These are phyloP conservation scores for Pyrus bretschneideri DNA, from an alignment of 306 rosid genomes.

Conservation along the genomic window DNA sequence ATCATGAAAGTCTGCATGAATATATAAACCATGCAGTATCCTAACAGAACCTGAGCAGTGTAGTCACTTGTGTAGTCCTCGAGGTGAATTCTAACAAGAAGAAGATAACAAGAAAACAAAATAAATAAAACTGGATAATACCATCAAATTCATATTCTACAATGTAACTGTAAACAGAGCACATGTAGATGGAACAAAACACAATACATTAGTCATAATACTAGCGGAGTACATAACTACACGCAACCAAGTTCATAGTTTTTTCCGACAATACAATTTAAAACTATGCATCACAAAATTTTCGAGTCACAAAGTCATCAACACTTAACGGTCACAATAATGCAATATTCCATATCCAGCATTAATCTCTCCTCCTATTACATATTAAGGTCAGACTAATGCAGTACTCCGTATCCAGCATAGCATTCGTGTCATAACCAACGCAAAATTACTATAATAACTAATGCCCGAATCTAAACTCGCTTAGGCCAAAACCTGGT, in stretches of 20 bases:
- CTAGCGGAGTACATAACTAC: not conserved
- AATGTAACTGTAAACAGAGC: not conserved
- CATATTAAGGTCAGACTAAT: not conserved
- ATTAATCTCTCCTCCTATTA: not conserved
- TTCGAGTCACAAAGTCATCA: not conserved
- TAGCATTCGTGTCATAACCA: not conserved
- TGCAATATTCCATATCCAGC: too few relatives aligned
- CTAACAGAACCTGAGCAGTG: slow-evolving; percentile 93
- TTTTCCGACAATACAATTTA: too few relatives aligned
- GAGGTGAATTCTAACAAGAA: slow-evolving; percentile 69
- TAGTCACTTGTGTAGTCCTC: slow-evolving; percentile 97
- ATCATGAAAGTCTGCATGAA: slow-evolving; percentile 99
- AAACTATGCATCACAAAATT: not conserved
- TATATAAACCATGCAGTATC: slow-evolving; percentile 88
- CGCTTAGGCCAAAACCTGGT: not conserved
- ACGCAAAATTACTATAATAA: not conserved
- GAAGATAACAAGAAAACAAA: not conserved
- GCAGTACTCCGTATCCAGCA: not conserved
- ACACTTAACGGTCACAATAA: not conserved
- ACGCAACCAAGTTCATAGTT: not conserved
- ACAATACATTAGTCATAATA: not conserved
- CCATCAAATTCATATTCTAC: slow-evolving; percentile 9
- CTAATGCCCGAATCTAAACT: not conserved
- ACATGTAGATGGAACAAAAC: not conserved
- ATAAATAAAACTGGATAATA: not conserved